These are phyloP conservation scores for Niebla homalea DNA, from an alignment of 495 filamentous ascomycete species.

Conservation along the genomic window DNA sequence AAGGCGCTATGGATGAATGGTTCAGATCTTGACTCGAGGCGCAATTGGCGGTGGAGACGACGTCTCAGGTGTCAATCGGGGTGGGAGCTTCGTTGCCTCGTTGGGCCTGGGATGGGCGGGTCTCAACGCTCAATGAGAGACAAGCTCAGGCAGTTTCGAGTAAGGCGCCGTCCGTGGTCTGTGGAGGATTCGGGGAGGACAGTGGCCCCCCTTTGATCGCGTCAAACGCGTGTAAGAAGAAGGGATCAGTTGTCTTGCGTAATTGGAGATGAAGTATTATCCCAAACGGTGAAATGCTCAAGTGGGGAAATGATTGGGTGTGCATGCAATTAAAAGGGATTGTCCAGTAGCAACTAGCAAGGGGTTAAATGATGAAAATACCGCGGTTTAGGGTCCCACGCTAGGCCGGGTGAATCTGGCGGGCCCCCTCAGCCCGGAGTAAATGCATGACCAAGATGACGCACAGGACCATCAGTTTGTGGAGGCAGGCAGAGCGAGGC, in stretches of 20 bases:
- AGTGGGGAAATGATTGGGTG: not conserved
- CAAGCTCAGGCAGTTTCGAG: not conserved
- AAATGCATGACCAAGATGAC: too few relatives aligned
- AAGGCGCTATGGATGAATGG: conserved; percentile 9
- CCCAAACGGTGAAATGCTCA: not conserved
- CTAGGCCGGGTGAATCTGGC: too few relatives aligned
- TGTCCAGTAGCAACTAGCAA: too few relatives aligned
- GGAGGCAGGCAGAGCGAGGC: too few relatives aligned
- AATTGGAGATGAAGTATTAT: too few relatives aligned
- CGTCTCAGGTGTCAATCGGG: not conserved
- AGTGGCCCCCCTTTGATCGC: conserved; percentile 6
- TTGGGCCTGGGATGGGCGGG: not conserved
- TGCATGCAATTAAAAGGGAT: conserved; percentile 1
- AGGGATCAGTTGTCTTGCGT: too few relatives aligned
- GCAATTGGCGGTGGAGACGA: conserved; percentile 11
- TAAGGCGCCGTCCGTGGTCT: conserved; percentile 5
- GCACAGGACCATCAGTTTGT: too few relatives aligned
- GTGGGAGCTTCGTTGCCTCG: not conserved
- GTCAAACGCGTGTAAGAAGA: conserved; percentile 13
- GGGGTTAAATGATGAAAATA: too few relatives aligned
- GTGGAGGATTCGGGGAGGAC: not conserved
- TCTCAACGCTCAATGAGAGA: not conserved
- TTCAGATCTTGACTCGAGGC: conserved; percentile 9
- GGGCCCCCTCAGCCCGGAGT: too few relatives aligned
- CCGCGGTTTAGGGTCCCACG: too few relatives aligned